phyloP scores from a whole-genome alignment of 441 rosid genomes.

The Syzygium syzygioides region DNA sequence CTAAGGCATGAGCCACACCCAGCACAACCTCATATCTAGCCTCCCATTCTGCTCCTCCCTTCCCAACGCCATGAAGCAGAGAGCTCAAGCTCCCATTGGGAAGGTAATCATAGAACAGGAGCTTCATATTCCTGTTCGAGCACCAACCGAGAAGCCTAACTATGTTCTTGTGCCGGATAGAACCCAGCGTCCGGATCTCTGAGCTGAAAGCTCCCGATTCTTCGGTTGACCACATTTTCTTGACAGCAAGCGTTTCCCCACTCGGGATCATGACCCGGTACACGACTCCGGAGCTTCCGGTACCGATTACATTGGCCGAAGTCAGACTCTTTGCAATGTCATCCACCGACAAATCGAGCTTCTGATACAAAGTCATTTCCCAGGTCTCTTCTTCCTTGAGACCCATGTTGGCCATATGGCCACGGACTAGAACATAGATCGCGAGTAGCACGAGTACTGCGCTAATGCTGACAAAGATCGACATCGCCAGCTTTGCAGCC shows the following conservation, averaged over 20 bases:
- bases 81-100: slow-evolving; percentile 22
- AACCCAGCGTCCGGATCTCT: slow-evolving; percentile 12
- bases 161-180: slow-evolving; percentile 18
- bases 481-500: background rate
- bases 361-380: slow-evolving; percentile 19
- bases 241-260: slow-evolving; percentile 17
- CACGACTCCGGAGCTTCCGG: slow-evolving; percentile 19
- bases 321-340: slow-evolving; percentile 10
- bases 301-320: slow-evolving; percentile 15
- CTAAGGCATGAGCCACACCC: slow-evolving; percentile 15
- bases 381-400: slow-evolving; percentile 9
- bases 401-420: background rate
- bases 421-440: slow-evolving; percentile 6
- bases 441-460: background rate
- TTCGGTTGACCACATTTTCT: slow-evolving; percentile 20
- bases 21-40: slow-evolving; percentile 8
- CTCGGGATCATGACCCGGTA: slow-evolving; percentile 6
- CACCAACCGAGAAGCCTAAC: slow-evolving; percentile 20
- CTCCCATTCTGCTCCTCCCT: slow-evolving; percentile 18
- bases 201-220: slow-evolving; percentile 12
- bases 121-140: slow-evolving; percentile 10
- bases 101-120: slow-evolving; percentile 19
- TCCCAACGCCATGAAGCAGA: slow-evolving; percentile 16
- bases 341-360: slow-evolving; percentile 8
- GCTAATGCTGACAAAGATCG: slow-evolving; percentile 3